phyloP scores from a whole-genome alignment of 306 rosid species.

The Pachyrhizus erosus region DNA sequence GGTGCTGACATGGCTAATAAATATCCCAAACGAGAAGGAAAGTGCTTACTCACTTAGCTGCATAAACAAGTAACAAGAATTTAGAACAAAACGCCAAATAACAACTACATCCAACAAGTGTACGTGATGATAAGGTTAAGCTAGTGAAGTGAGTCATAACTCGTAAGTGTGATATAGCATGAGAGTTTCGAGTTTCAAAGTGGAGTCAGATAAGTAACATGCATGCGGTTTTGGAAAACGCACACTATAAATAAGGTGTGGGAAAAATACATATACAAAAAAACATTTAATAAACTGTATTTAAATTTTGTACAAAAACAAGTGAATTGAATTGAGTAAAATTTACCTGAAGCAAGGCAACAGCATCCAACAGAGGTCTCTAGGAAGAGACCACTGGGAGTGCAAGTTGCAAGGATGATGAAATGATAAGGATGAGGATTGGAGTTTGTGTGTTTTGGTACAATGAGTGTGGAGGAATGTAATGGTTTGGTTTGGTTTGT shows the following conservation, averaged over 20 bases:
- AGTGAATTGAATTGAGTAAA: background rate
- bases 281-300: background rate
- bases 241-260: background rate
- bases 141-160: background rate
- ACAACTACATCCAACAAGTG: background rate
- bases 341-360: conserved; percentile 51
- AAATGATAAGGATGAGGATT: background rate
- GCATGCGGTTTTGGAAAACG: conserved; percentile 40
- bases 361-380: conserved; percentile 64
- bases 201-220: conserved; percentile 12
- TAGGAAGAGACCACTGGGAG: conserved; percentile 59
- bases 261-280: background rate
- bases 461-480: conserved; percentile 36
- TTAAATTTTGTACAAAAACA: background rate
- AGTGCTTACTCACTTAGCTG: conserved; percentile 46
- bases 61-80: conserved; percentile 25
- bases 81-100: background rate
- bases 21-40: background rate
- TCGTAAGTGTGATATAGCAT: no score
- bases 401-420: conserved; percentile 51
- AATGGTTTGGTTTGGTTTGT: conserved; percentile 35
- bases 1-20: conserved; percentile 45
- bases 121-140: background rate
- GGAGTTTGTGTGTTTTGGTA: background rate
- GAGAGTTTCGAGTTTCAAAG: conserved; percentile 49